These are phyloP conservation scores for Hypoxylon lienhwacheense DNA, from an alignment of 495 filamentous ascomycete species.

Conservation along the genomic window DNA sequence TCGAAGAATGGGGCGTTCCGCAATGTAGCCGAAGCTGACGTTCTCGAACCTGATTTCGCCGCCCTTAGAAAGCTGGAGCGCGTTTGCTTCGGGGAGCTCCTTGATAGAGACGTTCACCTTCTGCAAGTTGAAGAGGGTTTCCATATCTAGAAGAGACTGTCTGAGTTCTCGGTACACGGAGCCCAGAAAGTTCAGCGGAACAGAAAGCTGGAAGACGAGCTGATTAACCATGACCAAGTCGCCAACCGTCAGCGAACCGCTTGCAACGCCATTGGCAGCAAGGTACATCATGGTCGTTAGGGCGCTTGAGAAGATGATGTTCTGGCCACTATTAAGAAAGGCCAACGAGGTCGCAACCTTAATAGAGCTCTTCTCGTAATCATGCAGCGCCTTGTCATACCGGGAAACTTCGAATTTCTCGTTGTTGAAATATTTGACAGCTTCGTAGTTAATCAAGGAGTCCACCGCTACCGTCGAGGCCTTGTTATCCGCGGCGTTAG, in stretches of 20 bases:
- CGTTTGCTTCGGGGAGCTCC: slow-evolving; percentile 70
- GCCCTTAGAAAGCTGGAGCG: slow-evolving; percentile 69
- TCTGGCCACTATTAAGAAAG: slow-evolving; percentile 96
- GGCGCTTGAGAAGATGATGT: slow-evolving; percentile 93
- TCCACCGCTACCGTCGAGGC: slow-evolving; percentile 95
- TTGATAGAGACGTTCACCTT: slow-evolving; percentile 91
- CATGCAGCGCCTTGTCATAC: slow-evolving; percentile 82
- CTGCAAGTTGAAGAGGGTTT: slow-evolving; percentile 97
- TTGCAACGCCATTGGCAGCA: slow-evolving; percentile 83
- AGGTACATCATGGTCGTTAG: slow-evolving; percentile 99
- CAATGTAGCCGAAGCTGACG: slow-evolving; percentile 90
- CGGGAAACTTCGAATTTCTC: slow-evolving; percentile 89
- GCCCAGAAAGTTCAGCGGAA: slow-evolving; percentile 94
- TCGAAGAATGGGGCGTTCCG: slow-evolving; percentile 82
- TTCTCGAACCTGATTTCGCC: slow-evolving; percentile 94
- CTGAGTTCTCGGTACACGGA: slow-evolving; percentile 94
- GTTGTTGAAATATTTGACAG: slow-evolving; percentile 99
- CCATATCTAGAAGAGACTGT: slow-evolving; percentile 96
- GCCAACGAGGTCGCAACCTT: slow-evolving; percentile 93
- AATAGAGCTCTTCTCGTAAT: slow-evolving; percentile 92
- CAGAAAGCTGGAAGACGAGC: slow-evolving; percentile 95
- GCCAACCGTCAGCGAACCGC: slow-evolving; percentile 82
- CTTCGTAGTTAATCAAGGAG: slow-evolving; percentile 96
- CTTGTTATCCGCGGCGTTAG: slow-evolving; percentile 94
- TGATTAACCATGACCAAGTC: slow-evolving; percentile 99